Percentiles rank a stretch among this genome's conserved stretches.
These are phyloP conservation scores for Vigna reflexopilosa DNA, from an alignment of 306 rosid species.

Conservation along the genomic window DNA sequence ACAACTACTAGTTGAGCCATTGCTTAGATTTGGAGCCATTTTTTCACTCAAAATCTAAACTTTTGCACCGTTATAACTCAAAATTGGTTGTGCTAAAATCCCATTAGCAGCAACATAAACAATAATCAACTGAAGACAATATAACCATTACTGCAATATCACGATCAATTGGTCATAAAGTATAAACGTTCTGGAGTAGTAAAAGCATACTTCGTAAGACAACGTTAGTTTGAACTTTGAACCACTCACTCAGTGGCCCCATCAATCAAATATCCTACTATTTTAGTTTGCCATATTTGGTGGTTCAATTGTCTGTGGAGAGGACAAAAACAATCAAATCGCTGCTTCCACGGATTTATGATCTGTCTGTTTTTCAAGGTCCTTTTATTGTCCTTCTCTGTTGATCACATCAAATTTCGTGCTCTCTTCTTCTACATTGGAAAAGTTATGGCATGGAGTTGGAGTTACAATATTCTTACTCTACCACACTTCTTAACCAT, in stretches of 20 bases:
- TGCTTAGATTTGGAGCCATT: not conserved
- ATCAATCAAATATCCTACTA: not conserved
- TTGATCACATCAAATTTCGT: constrained; percentile 34
- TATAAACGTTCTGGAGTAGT: no score
- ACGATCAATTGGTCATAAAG: not conserved
- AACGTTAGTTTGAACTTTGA: not conserved
- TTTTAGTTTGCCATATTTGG: not conserved
- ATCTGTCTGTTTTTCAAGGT: constrained; percentile 21
- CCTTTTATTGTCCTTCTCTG: constrained; percentile 35
- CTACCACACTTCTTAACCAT: constrained; percentile 3
- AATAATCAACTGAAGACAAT: not conserved
- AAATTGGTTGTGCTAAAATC: not conserved
- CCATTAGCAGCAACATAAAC: not conserved
- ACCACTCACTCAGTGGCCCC: not conserved
- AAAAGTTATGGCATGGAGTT: not conserved
- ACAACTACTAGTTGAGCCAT: not conserved
- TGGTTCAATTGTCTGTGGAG: not conserved
- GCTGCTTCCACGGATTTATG: constrained; percentile 23
- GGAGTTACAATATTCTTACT: not conserved
- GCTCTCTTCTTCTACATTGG: constrained; percentile 6
- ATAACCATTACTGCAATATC: not conserved
- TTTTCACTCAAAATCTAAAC: not conserved
- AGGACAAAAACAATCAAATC: constrained; percentile 35
- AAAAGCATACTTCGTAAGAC: no score
- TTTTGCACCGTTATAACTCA: not conserved